Percentiles rank a stretch among this genome's conserved stretches.
These are phyloP conservation scores for Amanita inopinata DNA, from an alignment of 768 basidiomycete genomes.

Conservation along the genomic window DNA sequence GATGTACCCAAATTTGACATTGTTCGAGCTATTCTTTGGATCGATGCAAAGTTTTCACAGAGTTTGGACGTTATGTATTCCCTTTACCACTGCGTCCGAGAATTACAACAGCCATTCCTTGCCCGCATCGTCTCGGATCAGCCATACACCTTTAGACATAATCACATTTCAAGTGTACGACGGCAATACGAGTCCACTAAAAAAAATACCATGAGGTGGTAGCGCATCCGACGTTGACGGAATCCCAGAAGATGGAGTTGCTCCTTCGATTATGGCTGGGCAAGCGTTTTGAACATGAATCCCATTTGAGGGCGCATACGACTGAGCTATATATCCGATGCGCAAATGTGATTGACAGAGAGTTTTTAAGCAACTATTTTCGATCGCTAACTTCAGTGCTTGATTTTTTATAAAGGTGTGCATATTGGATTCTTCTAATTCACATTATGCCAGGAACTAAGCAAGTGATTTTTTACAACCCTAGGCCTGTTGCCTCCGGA, in stretches of 20 bases:
- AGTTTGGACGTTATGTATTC: not conserved
- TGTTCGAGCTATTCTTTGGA: not conserved
- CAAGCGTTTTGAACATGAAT: not conserved
- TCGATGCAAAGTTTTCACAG: not conserved
- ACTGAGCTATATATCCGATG: not conserved
- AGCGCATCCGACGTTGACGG: not conserved
- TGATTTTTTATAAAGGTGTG: not conserved
- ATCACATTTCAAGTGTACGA: not conserved
- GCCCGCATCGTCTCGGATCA: not conserved
- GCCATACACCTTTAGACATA: not conserved
- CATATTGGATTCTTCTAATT: not conserved
- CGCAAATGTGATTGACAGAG: too few relatives aligned
- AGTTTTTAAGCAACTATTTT: too few relatives aligned
- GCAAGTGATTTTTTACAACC: too few relatives aligned
- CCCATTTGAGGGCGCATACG: not conserved
- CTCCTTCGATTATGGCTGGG: not conserved
- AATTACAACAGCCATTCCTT: not conserved
- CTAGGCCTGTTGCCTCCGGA: not conserved
- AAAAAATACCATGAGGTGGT: not conserved
- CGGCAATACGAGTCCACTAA: too few relatives aligned
- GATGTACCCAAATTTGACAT: not conserved
- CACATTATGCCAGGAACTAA: too few relatives aligned
- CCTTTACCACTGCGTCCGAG: not conserved
- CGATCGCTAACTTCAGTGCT: not conserved
- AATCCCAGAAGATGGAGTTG: not conserved